Conservation (phyloP, 495 filamentous ascomycete genomes). For the Neurospora sp. region DNA sequence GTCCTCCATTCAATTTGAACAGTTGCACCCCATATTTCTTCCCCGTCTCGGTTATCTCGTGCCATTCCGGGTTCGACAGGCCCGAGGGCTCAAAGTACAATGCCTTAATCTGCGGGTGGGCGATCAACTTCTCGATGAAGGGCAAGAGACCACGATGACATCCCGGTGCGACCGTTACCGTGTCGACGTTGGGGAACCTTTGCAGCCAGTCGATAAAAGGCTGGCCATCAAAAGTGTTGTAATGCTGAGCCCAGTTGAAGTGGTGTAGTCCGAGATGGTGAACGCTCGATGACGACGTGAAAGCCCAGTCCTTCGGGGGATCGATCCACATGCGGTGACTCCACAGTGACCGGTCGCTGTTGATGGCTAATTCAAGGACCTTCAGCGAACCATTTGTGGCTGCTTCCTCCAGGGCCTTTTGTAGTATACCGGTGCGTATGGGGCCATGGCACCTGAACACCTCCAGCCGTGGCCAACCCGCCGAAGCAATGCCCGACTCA, state of each 20-base stretch:
- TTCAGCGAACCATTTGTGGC: slow-evolving; percentile 4
- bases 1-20: not conserved
- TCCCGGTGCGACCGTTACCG: slow-evolving; percentile 13
- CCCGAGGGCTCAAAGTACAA: not conserved
- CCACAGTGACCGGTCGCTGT: not conserved
- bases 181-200: slow-evolving; percentile 13
- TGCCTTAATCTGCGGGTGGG: slow-evolving; percentile 5
- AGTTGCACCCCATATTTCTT: not conserved
- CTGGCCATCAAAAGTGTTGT: slow-evolving; percentile 9
- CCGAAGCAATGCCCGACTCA: not conserved
- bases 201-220: slow-evolving; percentile 17
- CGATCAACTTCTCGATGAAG: slow-evolving; percentile 8
- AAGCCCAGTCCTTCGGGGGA: slow-evolving; percentile 6
- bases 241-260: slow-evolving; percentile 14
- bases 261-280: slow-evolving; percentile 14
- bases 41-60: not conserved
- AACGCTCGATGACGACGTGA: slow-evolving; percentile 5
- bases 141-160: not conserved
- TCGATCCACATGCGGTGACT: not conserved
- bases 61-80: not conserved
- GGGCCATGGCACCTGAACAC: slow-evolving; percentile 11
- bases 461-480: slow-evolving; percentile 8
- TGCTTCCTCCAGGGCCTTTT: slow-evolving; percentile 1
- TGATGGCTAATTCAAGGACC: slow-evolving; percentile 12
- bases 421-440: not conserved